Conservation (phyloP, 2,329 filamentous ascomycete genomes). For the Trichoderma atrobrunneum region DNA sequence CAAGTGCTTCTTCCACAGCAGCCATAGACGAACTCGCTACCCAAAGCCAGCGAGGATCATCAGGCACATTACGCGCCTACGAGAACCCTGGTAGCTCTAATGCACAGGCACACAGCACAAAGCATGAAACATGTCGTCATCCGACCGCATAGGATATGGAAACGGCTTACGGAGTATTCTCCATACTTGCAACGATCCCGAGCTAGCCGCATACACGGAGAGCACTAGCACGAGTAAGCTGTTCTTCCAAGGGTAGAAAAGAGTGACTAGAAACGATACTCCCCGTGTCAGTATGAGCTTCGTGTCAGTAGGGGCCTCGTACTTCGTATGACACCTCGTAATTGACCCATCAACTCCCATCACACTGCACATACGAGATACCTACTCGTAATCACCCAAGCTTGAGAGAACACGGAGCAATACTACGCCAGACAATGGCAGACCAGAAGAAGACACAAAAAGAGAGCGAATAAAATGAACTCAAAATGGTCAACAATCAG, state of each 20-base stretch:
- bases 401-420: not conserved
- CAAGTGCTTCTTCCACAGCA: not conserved
- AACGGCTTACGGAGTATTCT: not conserved
- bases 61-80: slow-evolving; percentile 4
- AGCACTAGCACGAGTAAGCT: not conserved
- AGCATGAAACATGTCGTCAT: not conserved
- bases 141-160: not conserved
- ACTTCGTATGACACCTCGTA: not conserved
- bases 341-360: not conserved
- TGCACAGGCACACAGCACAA: not conserved
- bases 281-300: not conserved
- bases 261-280: not conserved
- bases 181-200: not conserved
- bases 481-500: not conserved
- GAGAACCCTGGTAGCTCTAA: not conserved
- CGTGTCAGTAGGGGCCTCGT: not conserved
- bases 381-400: not conserved
- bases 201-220: not conserved
- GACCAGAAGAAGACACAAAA: not conserved
- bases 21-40: not conserved
- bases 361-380: not conserved
- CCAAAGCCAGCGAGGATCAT: slow-evolving; percentile 9
- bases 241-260: not conserved
- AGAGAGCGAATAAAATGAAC: not conserved
- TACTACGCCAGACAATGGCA: not conserved